These are phyloP conservation scores for Aquilaria agallochum DNA, from an alignment of 441 rosid genomes.

Conservation along the genomic window DNA sequence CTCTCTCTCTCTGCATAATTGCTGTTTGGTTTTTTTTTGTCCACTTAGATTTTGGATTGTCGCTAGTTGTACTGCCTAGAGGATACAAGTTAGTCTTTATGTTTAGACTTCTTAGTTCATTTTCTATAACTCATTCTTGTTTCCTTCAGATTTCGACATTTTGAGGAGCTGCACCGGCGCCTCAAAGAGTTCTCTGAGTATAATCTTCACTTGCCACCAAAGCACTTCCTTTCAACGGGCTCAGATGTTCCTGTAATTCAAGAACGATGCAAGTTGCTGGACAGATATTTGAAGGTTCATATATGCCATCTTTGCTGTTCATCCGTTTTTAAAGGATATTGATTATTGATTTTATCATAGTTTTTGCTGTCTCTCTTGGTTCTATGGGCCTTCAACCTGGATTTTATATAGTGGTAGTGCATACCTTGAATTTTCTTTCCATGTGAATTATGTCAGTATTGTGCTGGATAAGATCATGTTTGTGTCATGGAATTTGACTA, in stretches of 20 bases:
- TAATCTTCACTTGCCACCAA: constrained; percentile 95
- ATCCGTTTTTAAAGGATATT: no score
- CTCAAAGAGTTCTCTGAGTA: constrained; percentile 91
- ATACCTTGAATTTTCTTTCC: no score
- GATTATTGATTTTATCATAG: no score
- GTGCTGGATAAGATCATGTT: no score
- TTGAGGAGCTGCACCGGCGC: constrained; percentile 98
- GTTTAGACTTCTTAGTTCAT: no score
- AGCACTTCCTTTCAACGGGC: constrained; percentile 96
- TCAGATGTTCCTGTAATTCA: constrained; percentile 77
- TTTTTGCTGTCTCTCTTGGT: no score
- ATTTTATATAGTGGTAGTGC: no score
- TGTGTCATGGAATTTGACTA: no score
- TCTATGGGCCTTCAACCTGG: no score
- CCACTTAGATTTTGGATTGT: not conserved
- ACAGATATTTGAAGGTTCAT: constrained; percentile 80
- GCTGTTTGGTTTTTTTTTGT: not conserved
- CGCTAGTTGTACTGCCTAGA: no score
- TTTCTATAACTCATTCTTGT: constrained; percentile 10
- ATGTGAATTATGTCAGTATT: no score
- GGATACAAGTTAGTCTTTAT: no score
- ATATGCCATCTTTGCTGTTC: constrained; percentile 8
- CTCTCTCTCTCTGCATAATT: not conserved
- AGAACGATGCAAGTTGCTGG: constrained; percentile 92
- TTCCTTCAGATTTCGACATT: constrained; percentile 84